Evolutionary conservation across 2,329 filamentous ascomycete genomes (phyloP).

Genomic region (Gyromitra esculenta): DNA sequence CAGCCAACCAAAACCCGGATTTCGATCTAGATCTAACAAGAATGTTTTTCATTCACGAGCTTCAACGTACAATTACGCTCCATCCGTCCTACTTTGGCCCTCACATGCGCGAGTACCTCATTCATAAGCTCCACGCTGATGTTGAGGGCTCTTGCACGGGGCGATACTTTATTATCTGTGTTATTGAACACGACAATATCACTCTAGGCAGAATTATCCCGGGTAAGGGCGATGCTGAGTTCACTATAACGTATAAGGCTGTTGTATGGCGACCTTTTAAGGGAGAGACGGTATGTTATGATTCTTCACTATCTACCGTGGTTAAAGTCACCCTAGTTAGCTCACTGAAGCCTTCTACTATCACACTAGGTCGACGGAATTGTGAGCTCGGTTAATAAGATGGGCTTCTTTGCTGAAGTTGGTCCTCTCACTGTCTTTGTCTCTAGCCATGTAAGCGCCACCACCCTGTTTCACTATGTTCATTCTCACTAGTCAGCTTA

Average conservation of each 20-base stretch:
- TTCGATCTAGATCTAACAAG: slow-evolving; percentile 52
- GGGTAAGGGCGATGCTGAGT: slow-evolving; percentile 89
- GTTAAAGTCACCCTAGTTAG: not conserved
- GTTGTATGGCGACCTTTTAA: slow-evolving; percentile 98
- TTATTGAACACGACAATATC: slow-evolving; percentile 96
- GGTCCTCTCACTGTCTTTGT: slow-evolving; percentile 82
- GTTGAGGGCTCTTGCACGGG: slow-evolving; percentile 96
- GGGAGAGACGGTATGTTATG: slow-evolving; percentile 84
- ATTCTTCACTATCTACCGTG: not conserved
- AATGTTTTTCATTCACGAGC: slow-evolving; percentile 99
- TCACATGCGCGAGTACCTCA: slow-evolving; percentile 91
- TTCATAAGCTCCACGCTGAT: slow-evolving; percentile 86
- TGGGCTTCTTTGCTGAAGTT: slow-evolving; percentile 88
- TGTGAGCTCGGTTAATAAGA: slow-evolving; percentile 87
- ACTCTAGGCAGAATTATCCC: slow-evolving; percentile 92
- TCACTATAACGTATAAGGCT: slow-evolving; percentile 92
- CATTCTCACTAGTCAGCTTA: slow-evolving; percentile 70
- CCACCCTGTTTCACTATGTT: slow-evolving; percentile 50
- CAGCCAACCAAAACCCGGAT: not conserved
- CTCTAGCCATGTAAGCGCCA: slow-evolving; percentile 76
- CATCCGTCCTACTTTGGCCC: slow-evolving; percentile 97
- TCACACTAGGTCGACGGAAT: slow-evolving; percentile 84
- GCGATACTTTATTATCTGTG: slow-evolving; percentile 96
- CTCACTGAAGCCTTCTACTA: slow-evolving; percentile 18
- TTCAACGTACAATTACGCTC: slow-evolving; percentile 92